These are phyloP conservation scores for Syncephalastrum contaminatum DNA, from an alignment of 371 early-diverging fungal genomes.

Conservation along the genomic window DNA sequence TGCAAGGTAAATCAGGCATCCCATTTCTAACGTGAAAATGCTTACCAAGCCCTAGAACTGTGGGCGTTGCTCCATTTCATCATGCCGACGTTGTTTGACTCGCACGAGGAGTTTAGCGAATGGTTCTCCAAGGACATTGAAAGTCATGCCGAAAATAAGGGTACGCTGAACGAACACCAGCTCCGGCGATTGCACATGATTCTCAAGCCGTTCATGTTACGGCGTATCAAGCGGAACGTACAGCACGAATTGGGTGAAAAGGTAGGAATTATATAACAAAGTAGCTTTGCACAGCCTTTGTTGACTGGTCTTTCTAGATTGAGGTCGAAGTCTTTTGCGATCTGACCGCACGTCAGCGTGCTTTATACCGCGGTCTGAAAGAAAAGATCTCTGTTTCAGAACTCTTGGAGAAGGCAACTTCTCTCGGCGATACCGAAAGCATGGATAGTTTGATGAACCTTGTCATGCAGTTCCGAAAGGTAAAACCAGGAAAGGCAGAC, in stretches of 20 bases:
- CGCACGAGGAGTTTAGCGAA: constrained; percentile 92
- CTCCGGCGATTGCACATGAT: constrained; percentile 93
- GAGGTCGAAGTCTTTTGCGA: constrained; percentile 86
- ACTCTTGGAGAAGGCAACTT: constrained; percentile 72
- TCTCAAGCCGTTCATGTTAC: constrained; percentile 98
- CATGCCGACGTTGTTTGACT: constrained; percentile 97
- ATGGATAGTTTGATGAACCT: constrained; percentile 89
- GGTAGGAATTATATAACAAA: constrained; percentile 19
- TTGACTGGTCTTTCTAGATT: constrained; percentile 37
- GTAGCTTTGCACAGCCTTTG: background rate
- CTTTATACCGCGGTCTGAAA: constrained; percentile 74
- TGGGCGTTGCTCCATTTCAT: constrained; percentile 98
- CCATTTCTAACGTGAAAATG: background rate
- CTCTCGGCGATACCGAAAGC: constrained; percentile 59
- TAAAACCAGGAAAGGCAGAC: constrained; percentile 1
- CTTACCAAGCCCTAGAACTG: constrained; percentile 60
- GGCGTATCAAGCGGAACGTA: constrained; percentile 96
- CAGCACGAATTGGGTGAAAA: constrained; percentile 94
- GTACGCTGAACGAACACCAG: constrained; percentile 86
- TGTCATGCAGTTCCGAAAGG: constrained; percentile 98
- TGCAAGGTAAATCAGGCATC: constrained; percentile 60
- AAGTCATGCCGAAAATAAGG: constrained; percentile 85
- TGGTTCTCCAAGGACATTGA: constrained; percentile 97
- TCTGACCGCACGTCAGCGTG: constrained; percentile 82
- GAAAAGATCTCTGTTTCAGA: constrained; percentile 85